Evolutionary conservation across 345 rosid species (phyloP).

Genomic region (Populus tremula): DNA sequence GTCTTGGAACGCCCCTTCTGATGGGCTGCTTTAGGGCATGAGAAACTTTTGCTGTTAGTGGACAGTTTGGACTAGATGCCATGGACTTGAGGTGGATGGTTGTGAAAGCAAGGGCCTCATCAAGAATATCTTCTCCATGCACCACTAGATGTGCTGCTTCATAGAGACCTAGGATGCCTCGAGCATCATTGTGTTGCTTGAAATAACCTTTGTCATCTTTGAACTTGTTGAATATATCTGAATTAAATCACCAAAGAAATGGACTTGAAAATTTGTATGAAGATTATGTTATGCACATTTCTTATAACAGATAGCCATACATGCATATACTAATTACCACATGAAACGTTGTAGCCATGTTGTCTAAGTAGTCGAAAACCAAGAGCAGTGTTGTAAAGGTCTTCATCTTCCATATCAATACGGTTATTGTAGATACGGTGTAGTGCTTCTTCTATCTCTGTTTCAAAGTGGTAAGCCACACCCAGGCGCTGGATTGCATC

Average conservation of each 20-base stretch:
- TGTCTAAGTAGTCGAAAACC: conserved; percentile 31
- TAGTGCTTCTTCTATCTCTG: conserved; percentile 30
- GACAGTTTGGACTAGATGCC: background rate
- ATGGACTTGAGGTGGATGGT: conserved; percentile 1
- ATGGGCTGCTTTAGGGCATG: conserved; percentile 22
- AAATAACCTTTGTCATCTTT: conserved; percentile 24
- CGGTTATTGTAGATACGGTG: background rate
- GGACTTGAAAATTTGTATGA: no score
- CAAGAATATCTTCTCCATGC: conserved; percentile 28
- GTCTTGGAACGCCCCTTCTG: conserved; percentile 15
- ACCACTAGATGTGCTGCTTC: conserved; percentile 17
- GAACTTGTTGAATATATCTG: conserved; percentile 37
- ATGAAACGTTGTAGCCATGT: conserved; percentile 5
- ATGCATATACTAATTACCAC: background rate
- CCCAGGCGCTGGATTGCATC: conserved; percentile 43
- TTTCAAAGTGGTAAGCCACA: conserved; percentile 43
- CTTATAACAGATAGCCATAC: no score
- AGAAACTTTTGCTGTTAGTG: conserved; percentile 8
- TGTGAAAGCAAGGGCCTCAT: conserved; percentile 14
- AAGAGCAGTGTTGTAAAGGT: conserved; percentile 14
- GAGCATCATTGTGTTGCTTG: background rate
- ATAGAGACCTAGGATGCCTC: conserved; percentile 20
- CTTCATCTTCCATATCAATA: background rate
- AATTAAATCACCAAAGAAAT: background rate
- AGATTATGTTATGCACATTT: no score